Evolutionary conservation across 208 protist species (phyloP).

Genomic region (Leishmania major): DNA sequence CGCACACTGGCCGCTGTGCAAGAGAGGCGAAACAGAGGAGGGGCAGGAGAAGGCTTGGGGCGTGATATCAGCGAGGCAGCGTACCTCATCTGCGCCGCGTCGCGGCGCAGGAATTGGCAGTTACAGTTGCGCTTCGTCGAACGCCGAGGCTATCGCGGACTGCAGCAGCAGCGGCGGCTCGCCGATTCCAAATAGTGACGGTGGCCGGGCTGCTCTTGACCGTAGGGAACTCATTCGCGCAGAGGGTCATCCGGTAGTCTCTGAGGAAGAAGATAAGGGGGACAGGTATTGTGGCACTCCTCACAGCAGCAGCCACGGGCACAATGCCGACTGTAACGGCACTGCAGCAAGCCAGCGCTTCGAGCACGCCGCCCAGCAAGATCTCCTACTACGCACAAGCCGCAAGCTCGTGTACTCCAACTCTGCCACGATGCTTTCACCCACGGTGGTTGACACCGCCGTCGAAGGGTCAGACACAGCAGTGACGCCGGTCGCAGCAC

Average conservation of each 20-base stretch:
- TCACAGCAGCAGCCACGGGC: neutral
- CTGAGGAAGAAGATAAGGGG: neutral
- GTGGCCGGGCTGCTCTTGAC: neutral
- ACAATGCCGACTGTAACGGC: neutral
- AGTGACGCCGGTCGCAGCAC: neutral
- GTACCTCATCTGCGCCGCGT: neutral
- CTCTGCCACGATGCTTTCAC: neutral
- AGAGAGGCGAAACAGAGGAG: neutral
- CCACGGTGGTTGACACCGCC: neutral
- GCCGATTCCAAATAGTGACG: neutral
- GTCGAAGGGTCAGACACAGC: neutral
- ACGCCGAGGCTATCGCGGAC: neutral
- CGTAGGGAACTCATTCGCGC: neutral
- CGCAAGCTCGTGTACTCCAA: conserved; percentile 17
- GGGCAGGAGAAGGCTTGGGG: too few species aligned
- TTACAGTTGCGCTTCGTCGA: neutral
- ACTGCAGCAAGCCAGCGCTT: neutral
- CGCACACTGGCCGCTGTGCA: neutral
- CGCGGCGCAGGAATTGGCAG: neutral
- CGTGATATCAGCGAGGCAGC: neutral
- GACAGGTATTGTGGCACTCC: neutral
- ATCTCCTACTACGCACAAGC: conserved; percentile 6
- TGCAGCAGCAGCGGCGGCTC: neutral
- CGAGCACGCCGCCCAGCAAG: neutral
- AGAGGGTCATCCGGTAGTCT: neutral